phyloP scores from a whole-genome alignment of 2,329 filamentous ascomycete species.

The Ophiostoma himal-ulmi region DNA sequence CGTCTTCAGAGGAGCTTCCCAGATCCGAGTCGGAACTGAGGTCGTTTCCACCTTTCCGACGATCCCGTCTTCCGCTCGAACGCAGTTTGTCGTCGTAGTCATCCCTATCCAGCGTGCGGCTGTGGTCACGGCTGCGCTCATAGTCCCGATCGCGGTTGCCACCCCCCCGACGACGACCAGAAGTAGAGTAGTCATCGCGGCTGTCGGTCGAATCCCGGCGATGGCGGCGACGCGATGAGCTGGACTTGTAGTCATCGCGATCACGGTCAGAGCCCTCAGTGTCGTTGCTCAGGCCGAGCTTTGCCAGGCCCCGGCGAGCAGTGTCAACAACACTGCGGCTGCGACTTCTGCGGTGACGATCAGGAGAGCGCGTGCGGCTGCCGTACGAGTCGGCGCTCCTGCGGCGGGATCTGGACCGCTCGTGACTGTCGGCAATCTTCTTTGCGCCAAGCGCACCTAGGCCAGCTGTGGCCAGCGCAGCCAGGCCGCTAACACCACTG shows the following conservation, averaged over 20 bases:
- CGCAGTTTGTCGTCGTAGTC: constrained; percentile 46
- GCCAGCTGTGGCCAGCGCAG: constrained; percentile 57
- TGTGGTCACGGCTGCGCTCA: constrained; percentile 38
- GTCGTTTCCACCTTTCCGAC: constrained; percentile 35
- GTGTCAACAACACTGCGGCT: constrained; percentile 62
- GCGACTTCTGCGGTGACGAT: constrained; percentile 44
- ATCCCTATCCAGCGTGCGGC: constrained; percentile 34
- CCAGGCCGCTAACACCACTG: constrained; percentile 48
- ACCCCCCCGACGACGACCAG: constrained; percentile 34
- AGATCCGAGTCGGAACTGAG: constrained; percentile 50
- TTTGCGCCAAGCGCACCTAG: constrained; percentile 57
- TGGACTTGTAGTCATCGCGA: constrained; percentile 27
- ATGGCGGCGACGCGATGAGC: constrained; percentile 27
- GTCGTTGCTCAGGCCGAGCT: constrained; percentile 53
- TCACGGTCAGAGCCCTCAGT: constrained; percentile 36
- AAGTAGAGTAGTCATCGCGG: constrained; percentile 40
- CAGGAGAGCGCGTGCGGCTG: constrained; percentile 39
- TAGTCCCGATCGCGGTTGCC: constrained; percentile 20
- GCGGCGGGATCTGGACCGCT: constrained; percentile 50
- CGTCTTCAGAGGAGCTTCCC: constrained; percentile 53
- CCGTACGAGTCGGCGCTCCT: constrained; percentile 45
- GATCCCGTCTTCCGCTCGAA: constrained; percentile 36
- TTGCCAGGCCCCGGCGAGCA: constrained; percentile 56
- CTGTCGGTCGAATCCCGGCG: constrained; percentile 36
- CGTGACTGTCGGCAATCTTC: constrained; percentile 46